phyloP scores from a whole-genome alignment of 2,329 filamentous ascomycete genomes.

The Talaromyces atroroseus region DNA sequence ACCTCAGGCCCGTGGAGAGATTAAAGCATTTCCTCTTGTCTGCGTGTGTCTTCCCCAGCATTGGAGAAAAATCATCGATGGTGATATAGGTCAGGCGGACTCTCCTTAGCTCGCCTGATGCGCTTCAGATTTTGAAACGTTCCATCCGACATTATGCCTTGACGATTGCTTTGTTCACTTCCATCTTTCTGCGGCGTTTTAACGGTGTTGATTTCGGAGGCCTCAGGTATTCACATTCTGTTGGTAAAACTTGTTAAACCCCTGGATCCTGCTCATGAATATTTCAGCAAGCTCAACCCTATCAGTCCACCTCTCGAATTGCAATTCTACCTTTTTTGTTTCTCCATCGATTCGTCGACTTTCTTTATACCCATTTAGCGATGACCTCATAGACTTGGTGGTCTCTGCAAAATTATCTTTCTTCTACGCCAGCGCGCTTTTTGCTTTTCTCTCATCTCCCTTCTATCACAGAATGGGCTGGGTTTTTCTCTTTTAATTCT shows the following conservation, averaged over 20 bases:
- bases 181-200: slow-evolving; percentile 15
- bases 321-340: not conserved
- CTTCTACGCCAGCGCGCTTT: slow-evolving; percentile 3
- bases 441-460: not conserved
- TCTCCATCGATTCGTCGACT: not conserved
- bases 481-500: slow-evolving; percentile 11
- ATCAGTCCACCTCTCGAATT: not conserved
- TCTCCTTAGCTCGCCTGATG: slow-evolving; percentile 17
- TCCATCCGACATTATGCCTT: slow-evolving; percentile 32
- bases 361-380: slow-evolving; percentile 16
- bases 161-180: slow-evolving; percentile 29
- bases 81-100: slow-evolving; percentile 49
- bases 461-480: slow-evolving; percentile 6
- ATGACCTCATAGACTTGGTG: slow-evolving; percentile 6
- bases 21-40: slow-evolving; percentile 95
- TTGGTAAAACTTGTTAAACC: not conserved
- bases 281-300: not conserved
- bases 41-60: slow-evolving; percentile 94
- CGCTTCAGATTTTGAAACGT: slow-evolving; percentile 13
- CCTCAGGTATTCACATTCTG: slow-evolving; percentile 1
- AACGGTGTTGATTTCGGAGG: slow-evolving; percentile 10
- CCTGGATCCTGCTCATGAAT: not conserved
- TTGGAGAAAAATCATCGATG: slow-evolving; percentile 95
- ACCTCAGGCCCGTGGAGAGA: slow-evolving; percentile 67
- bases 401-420: slow-evolving; percentile 7